Evolutionary conservation across 1,284 basidiomycete species (phyloP).

Genomic region (Naganishia albida): DNA sequence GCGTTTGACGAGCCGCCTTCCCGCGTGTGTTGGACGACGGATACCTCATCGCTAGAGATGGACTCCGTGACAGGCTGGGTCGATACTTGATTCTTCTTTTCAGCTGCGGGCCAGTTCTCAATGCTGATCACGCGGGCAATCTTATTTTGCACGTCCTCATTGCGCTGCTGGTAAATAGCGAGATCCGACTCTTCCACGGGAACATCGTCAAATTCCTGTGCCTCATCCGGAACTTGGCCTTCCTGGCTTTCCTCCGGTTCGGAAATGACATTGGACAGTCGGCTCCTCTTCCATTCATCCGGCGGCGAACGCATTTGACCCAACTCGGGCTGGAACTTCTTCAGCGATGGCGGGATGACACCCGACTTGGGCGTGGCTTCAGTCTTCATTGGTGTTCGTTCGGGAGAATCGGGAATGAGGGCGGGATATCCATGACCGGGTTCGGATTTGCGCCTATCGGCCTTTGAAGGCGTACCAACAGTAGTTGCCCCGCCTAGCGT

Average conservation of each 20-base stretch:
- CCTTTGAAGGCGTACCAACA: slow-evolving; percentile 4
- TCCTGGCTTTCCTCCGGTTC: not conserved
- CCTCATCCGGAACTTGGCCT: not conserved
- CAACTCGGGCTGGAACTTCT: slow-evolving; percentile 24
- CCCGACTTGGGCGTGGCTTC: slow-evolving; percentile 1
- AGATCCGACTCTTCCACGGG: slow-evolving; percentile 28
- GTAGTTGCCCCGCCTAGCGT: slow-evolving; percentile 8
- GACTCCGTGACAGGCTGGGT: not conserved
- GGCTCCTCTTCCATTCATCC: slow-evolving; percentile 23
- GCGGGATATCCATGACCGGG: slow-evolving; percentile 5
- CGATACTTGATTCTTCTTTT: not conserved
- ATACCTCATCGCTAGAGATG: not conserved
- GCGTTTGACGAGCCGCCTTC: not conserved
- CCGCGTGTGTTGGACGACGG: not conserved
- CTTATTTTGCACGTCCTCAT: slow-evolving; percentile 3
- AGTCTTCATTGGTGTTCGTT: not conserved
- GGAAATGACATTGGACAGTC: slow-evolving; percentile 25
- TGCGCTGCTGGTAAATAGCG: slow-evolving; percentile 22
- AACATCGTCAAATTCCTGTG: slow-evolving; percentile 4
- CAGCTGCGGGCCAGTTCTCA: not conserved
- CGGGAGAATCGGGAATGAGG: slow-evolving; percentile 3
- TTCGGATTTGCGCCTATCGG: slow-evolving; percentile 22
- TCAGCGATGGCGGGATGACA: slow-evolving; percentile 19
- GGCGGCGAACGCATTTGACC: slow-evolving; percentile 14
- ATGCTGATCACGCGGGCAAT: not conserved